Base-by-base conservation (phyloP, 106 monocot genomes). In the Allium fistulosum region DNA sequence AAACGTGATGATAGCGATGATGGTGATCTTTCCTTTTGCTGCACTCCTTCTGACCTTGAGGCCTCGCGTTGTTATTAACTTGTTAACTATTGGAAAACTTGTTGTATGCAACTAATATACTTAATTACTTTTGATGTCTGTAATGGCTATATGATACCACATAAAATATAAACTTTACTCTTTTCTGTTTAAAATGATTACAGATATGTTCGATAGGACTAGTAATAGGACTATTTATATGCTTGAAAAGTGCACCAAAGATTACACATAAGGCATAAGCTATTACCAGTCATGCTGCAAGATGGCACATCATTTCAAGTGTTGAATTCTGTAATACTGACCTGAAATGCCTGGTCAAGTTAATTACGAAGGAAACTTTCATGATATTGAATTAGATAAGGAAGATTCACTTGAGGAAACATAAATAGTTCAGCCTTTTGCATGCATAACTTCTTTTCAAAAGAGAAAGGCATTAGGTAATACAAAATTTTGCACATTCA, bases 401-500 rank as follows among this genome's bases (percentile, higher is more conserved):
- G 85, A 86, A 9, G 87, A 84, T 49, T 79, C 77, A 8, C 67
- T 86, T 11, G 87, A 83, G 16, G 77, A 78, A 71, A 76, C 77
- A 2, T 71, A 77, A 22, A 55, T 85, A 1, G 51, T 85, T 22
- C 69, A 68, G 9, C 83, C 85, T 14, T 73, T 68, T 26, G 75
- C 70, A n/a, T 72, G 74, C 63, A 85, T 83, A 49, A 68, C 90
- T 48, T 83, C 94, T 26, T 95, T 85, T 61, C 90, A 95, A 46
- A 95, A 91, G 73, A 81, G 94, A 69, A 87, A 95, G 68, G 94
- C 91, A 18, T 73, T 95, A 15, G 94, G 94, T 94, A 57, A 80
- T 72, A 10, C 2, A 5, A 37, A 37, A 37, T 37, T 37, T 37
- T 37, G 37, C 37, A 37, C 37, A 37, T 37, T 37, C 37, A 37